Evolutionary conservation across 176 grass and related monocot genomes (phyloP), one percentile per base, ranked within the genome.

Genomic region (Ensete ventricosum): DNA sequence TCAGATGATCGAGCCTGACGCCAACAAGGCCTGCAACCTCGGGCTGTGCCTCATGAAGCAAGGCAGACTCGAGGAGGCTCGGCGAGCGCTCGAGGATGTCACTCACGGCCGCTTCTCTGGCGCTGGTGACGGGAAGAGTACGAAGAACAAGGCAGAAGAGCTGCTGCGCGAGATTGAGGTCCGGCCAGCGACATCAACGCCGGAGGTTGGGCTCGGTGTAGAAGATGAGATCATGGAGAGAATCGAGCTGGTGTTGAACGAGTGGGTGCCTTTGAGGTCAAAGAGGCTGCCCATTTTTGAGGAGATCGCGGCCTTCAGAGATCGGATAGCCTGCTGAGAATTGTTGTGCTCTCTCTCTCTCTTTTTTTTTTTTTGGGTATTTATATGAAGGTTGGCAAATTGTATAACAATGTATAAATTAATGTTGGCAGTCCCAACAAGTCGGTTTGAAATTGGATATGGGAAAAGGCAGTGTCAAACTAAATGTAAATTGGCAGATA

Each of bases 241-340:
- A 78, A 64, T 89, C 55, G 90, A 99, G 66, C 64, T 87, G 9
- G n/a, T 75, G 55, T 63, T 89, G 84, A 85, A 84, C 19, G 88
- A 94, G 2, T 94, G 90, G 95, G 83, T 78, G 0, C 90, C 95
- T 0, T 91, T 84, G 76, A 89, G 82, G 57, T 91, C 95, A 57
- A 94, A 75, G 72, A 82, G 95, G 74, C 52, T 99, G 54, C 95
- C 95, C 19, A 89, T 99, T n/a, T 99, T 99, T 64, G 95, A 99
- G 78, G 95, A 99, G 79, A 87, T 94, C 68, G 75, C 84, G 25
- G 68, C 83, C 50, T 89, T 87, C 17, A 87, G 80, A 75, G 95
- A 98, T 73, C 90, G 89, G 76, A 89, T 98, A 62, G 84, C 90
- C 54, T 98, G 88, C 74, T 99, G 86, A 91, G 82, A 73, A 26